Base-by-base conservation (phyloP, 2,329 filamentous ascomycete species). In the Teratosphaeriaceae sp. region DNA sequence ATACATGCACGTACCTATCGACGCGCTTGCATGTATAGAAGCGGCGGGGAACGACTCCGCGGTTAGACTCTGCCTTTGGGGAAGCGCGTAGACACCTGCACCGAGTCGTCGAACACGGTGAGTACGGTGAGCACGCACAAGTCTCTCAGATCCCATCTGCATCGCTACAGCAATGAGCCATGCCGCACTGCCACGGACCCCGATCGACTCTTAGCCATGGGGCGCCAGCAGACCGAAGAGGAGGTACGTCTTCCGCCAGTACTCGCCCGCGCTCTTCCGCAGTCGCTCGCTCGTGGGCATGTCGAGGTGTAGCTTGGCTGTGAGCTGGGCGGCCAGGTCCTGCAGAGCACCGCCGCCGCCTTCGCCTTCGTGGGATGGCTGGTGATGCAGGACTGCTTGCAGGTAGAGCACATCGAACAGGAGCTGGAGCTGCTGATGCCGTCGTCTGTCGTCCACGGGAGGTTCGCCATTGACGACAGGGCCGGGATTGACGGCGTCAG, bases 201-300 rank as follows among this genome's bases (percentile, higher is more conserved):
- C n/a, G n/a, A n/a, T n/a, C n/a, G n/a, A n/a, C n/a, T n/a, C n/a
- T n/a, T n/a, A 15, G 22, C 18, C 18, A 7, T 16, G 20, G 20
- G 39, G 30, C 21, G 72, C 73, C 50, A 96, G 66, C 44, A 94
- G 67, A 2, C 85, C 88, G 66, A 96, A 95, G 20, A 96, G 64
- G 49, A 96, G 65, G 61, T 78, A 82, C 9, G 85, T 92, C 56
- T 84, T 79, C 68, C 84, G 86, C 80, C 86, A 92, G 63, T 92
- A 94, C 40, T 89, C 86, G 35, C 74, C 70, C 5, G 86, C 78
- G 13, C 73, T 69, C 63, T 82, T 84, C 52, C 60, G 64, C 27
- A 94, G 63, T 33, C 69, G 64, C 48, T 77, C 77, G 34, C 73
- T 64, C 13, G 67, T 68, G 5, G 64, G 66, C 9, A 70, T 63